Evolutionary conservation across 2,329 filamentous ascomycete species (phyloP).

Genomic region (Metarhizium rileyi): DNA sequence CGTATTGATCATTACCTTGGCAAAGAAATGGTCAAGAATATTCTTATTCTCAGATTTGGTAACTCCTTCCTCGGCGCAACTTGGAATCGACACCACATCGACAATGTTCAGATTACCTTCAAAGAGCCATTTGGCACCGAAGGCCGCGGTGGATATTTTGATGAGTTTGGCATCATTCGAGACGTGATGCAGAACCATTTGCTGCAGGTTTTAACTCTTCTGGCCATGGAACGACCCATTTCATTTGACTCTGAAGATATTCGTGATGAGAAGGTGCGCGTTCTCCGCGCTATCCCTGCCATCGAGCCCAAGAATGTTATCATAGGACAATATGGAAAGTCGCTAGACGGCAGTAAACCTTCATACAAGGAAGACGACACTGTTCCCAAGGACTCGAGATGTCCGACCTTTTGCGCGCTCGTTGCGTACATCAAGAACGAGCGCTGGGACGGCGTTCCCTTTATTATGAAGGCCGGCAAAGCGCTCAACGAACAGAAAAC

Average conservation of each 20-base stretch:
- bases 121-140: conserved; percentile 99
- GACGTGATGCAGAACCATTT: conserved; percentile 99
- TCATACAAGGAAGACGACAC: conserved; percentile 98
- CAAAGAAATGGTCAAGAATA: conserved; percentile 99
- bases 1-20: conserved; percentile 98
- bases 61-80: conserved; percentile 98
- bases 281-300: conserved; percentile 82
- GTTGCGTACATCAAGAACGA: conserved; percentile 99
- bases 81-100: conserved; percentile 99
- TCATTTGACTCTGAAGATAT: conserved; percentile 98
- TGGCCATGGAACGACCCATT: conserved; percentile 97
- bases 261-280: conserved; percentile 95
- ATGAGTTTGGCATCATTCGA: conserved; percentile 98
- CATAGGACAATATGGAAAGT: conserved; percentile 96
- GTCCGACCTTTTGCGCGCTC: conserved; percentile 95
- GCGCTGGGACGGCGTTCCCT: conserved; percentile 97
- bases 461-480: conserved; percentile 99
- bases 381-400: conserved; percentile 92
- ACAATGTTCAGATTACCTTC: conserved; percentile 98
- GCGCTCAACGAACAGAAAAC: conserved; percentile 99
- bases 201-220: conserved; percentile 87
- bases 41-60: conserved; percentile 92
- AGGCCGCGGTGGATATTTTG: conserved; percentile 95
- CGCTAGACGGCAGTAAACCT: conserved; percentile 90
- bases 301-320: conserved; percentile 99